Evolutionary conservation across 129 eudicot genomes (phyloP), one percentile per base, ranked within the genome.

Genomic region (Logfia minima): DNA sequence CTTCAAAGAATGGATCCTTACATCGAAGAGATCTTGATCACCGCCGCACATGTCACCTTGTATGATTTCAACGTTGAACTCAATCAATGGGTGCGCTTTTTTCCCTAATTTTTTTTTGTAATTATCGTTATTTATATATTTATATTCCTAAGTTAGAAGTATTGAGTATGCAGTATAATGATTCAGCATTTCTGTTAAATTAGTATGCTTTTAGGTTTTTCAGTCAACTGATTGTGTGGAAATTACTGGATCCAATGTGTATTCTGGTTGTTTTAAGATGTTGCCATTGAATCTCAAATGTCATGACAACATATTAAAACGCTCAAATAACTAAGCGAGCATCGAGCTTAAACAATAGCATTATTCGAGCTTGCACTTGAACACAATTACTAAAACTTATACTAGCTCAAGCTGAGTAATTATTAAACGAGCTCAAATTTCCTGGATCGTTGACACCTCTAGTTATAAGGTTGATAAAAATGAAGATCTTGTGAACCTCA

Each of bases 41-140:
- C 92, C 19, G 92, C 89, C n/a, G 92, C 89, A 29, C 92, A 88
- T 66, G 92, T 88, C 39, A 84, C 90, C 65, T 85, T 85, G 64
- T 88, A 88, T 59, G 92, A 85, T 70, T 88, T 88, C 77, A 83
- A 83, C 77, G 79, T 88, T 68, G 88, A 81, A 26, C 85, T 23
- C 53, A 85, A 78, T 53, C 89, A 85, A 85, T 88, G 92, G 92
- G 92, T 88, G 52, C 19, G 59, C n/a, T 56, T 58, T 37, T 14
- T 16, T 5, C 35, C 11, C 17, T 23, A 5, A 8, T 21, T 45
- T 62, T 39, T 68, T 7, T 22, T 37, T 2, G 48, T 61, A 14
- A 7, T 65, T 17, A 4, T 29, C 6, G 4, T 65, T 65, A 5
- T 28, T 32, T 58, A 58, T 19, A 14, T 65, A 5, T 28, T 32